Evolutionary conservation across 1,139 yeast genomes (phyloP), one percentile per base, ranked within the genome.

Genomic region (Chernovozyma aurita): DNA sequence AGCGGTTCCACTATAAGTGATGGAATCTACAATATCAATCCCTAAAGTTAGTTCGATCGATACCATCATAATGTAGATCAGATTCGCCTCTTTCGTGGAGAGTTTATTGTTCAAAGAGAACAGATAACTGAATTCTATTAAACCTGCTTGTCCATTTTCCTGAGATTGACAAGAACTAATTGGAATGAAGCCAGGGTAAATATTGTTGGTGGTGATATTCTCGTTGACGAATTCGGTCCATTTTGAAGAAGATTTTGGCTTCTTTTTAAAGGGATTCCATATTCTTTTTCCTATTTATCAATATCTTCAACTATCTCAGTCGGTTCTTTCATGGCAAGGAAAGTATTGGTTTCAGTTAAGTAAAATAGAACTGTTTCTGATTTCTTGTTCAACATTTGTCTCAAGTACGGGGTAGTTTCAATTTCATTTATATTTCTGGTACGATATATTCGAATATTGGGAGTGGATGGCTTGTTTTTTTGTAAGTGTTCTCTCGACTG

Each of bases 121-220:
- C n/a, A 36, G 35, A 39, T 40, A 46, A 7, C 36, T 32, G 38
- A 55, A 52, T 3, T 41, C 29, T n/a, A 56, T 41, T 1, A 49
- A 31, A 2, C 60, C 60, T 3, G 34, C 35, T 3, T 48, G 41
- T 3, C 59, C 61, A 24, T 28, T 39, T 29, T 51, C 47, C 24
- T 49, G 55, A 2, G 59, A 52, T 26, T 52, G 58, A 32, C 61
- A 56, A 1, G 52, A 42, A 31, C 57, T 53, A 3, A 51, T 46
- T 1, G 61, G 60, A 30, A 56, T 42, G 20, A 39, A 45, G 3
- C 58, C 59, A 2, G 53, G 51, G 29, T 51, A 55, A 8, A 30
- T 36, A 3, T 26, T 33, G 1, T 27, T 21, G 4, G 35, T 28
- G 3, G 31, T 18, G 15, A 46, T 35, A 9, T 36, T 36, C 26